These are phyloP conservation scores for Cavenderia fasciculata DNA, from an alignment of 78 protist species.

Conservation along the genomic window DNA sequence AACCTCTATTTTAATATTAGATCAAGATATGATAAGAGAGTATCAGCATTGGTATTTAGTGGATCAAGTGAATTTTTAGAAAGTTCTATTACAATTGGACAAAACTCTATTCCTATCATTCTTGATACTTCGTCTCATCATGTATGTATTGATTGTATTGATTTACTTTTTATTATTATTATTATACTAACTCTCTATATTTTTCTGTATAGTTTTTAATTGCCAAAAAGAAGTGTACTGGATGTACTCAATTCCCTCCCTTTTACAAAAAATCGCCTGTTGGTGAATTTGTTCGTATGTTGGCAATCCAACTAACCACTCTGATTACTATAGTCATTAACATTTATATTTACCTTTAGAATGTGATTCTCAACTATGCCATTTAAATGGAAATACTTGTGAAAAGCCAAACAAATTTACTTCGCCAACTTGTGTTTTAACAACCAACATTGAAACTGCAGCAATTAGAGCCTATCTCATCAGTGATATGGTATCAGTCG, in stretches of 20 bases:
- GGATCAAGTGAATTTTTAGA: no score
- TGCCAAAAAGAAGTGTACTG: constrained; percentile 61
- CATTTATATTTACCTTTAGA: not conserved
- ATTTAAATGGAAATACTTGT: constrained; percentile 49
- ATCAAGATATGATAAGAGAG: no score
- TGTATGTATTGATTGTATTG: not conserved
- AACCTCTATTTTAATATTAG: no score
- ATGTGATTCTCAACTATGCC: constrained; percentile 61
- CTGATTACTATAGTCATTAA: not conserved
- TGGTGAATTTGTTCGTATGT: constrained; percentile 15
- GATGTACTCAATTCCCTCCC: constrained; percentile 74
- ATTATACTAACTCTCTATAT: not conserved
- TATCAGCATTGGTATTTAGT: no score
- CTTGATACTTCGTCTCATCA: constrained; percentile 37
- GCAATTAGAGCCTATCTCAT: constrained; percentile 40
- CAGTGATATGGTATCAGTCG: constrained; percentile 49
- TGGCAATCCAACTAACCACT: no score
- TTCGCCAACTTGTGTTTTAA: constrained; percentile 54
- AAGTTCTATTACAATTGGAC: no score
- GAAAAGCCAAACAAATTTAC: constrained; percentile 43
- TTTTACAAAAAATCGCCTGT: constrained; percentile 20
- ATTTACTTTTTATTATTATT: not conserved
- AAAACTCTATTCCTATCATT: not conserved
- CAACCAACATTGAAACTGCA: constrained; percentile 13
- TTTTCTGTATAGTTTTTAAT: constrained; percentile 5